Percentiles rank a stretch among this genome's conserved stretches.
Evolutionary conservation across 257 asterid genomes (phyloP).

Genomic region (Capsicum baccatum): DNA sequence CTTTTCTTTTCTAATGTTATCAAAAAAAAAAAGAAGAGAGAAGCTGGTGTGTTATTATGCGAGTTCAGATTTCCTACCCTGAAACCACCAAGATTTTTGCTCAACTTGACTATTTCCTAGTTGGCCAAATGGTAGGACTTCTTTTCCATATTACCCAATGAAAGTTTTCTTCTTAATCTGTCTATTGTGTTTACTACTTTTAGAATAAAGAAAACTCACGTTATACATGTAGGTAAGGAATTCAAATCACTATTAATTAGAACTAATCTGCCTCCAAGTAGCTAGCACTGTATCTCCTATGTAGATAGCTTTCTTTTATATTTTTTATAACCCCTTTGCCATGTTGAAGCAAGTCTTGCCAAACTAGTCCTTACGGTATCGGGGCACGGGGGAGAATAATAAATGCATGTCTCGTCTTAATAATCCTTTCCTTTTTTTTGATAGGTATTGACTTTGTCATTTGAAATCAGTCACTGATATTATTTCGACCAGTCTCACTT

Average conservation of each 20-base stretch:
- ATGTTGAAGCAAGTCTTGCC: background rate
- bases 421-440: too few species aligned
- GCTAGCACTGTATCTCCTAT: background rate
- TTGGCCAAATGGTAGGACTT: background rate
- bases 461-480: too few species aligned
- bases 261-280: background rate
- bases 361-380: background rate
- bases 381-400: too few species aligned
- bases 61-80: background rate
- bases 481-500: too few species aligned
- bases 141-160: background rate
- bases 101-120: background rate
- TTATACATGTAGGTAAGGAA: background rate
- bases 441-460: too few species aligned
- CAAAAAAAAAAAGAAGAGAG: too few species aligned
- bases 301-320: constrained; percentile 9
- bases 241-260: background rate
- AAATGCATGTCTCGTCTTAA: too few species aligned
- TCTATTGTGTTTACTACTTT: background rate
- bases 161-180: background rate
- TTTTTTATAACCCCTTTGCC: background rate
- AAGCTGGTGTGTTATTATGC: background rate
- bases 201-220: background rate
- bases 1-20: too few species aligned
- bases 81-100: background rate